These are phyloP conservation scores for Bacidia gigantensis DNA, from an alignment of 495 filamentous ascomycete species.

Conservation along the genomic window DNA sequence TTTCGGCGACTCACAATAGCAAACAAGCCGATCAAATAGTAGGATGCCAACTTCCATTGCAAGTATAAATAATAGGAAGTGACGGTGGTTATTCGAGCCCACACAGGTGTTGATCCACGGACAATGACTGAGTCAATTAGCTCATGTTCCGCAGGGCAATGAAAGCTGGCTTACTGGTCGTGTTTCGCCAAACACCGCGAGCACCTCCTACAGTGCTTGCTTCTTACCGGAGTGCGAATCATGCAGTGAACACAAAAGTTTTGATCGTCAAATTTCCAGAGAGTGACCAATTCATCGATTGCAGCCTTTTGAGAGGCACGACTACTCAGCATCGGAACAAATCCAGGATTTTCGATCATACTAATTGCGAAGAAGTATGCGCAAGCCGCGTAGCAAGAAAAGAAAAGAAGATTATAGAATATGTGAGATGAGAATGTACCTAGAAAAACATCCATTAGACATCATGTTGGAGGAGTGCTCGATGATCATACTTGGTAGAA, in stretches of 20 bases:
- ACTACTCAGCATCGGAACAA: slow-evolving; percentile 82
- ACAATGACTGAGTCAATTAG: slow-evolving; percentile 64
- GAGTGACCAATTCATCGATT: slow-evolving; percentile 67
- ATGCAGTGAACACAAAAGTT: slow-evolving; percentile 93
- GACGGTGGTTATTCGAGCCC: slow-evolving; percentile 84
- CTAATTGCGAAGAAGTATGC: slow-evolving; percentile 74
- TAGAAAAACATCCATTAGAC: slow-evolving; percentile 25
- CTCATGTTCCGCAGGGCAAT: slow-evolving; percentile 3
- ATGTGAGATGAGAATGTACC: slow-evolving; percentile 50
- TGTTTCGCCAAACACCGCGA: slow-evolving; percentile 88
- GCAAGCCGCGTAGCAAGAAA: slow-evolving; percentile 46
- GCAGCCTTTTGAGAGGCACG: slow-evolving; percentile 74
- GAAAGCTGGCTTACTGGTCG: slow-evolving; percentile 61
- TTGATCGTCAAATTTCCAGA: slow-evolving; percentile 83
- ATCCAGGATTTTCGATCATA: slow-evolving; percentile 84
- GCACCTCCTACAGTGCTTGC: slow-evolving; percentile 89
- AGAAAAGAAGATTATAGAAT: slow-evolving; percentile 63
- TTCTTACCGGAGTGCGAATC: slow-evolving; percentile 78
- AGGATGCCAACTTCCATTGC: slow-evolving; percentile 63
- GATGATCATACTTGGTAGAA: slow-evolving; percentile 47
- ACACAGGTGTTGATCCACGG: slow-evolving; percentile 97
- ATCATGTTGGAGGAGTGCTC: not conserved
- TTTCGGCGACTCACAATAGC: slow-evolving; percentile 47
- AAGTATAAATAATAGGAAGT: slow-evolving; percentile 82
- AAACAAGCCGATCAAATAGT: slow-evolving; percentile 39